Evolutionary conservation across 2,329 filamentous ascomycete genomes (phyloP), one percentile per base, ranked within the genome.

Genomic region (Penicillium vulpinum): DNA sequence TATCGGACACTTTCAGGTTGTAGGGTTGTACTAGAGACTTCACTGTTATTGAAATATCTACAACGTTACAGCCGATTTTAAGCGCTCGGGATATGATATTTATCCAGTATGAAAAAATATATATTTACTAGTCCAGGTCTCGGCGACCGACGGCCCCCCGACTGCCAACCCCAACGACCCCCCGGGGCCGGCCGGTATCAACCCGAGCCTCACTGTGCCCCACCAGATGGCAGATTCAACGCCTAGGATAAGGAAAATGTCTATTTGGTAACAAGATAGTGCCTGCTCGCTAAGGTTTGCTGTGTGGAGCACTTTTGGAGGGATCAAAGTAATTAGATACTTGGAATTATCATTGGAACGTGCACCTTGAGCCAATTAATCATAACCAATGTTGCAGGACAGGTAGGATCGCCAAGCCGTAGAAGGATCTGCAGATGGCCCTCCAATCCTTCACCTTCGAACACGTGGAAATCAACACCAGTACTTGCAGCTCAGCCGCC

Each of bases 311-410:
- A 28, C 16, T 43, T 18, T 18, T 18, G 16, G 22, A 10, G 16
- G 4, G 3, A 28, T n/a, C 3, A 21, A 31, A n/a, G 11, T 16
- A 3, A 46, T 33, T 18, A 46, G 13, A 18, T 5, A 21, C 26
- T 29, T 15, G n/a, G 5, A 2, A 22, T 22, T 15, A 6, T 51
- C 11, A 31, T 13, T 10, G 43, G 40, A 55, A 56, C 36, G 21
- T 40, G 36, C 16, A 33, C 8, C n/a, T 52, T 28, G 26, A 52
- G 47, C 52, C 41, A 57, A 2, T 59, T n/a, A 21, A 47, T 33
- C 39, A 54, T 22, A 9, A 51, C 45, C 26, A 36, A 38, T 43
- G 39, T 54, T 4, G 40, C 49, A 31, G 57, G 49, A 39, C 47
- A 53, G n/a, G 18, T 39, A 1, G 39, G 28, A 26, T 53, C 48